phyloP scores from a whole-genome alignment of 2,329 filamentous ascomycete genomes.

The Exophiala spinifera region DNA sequence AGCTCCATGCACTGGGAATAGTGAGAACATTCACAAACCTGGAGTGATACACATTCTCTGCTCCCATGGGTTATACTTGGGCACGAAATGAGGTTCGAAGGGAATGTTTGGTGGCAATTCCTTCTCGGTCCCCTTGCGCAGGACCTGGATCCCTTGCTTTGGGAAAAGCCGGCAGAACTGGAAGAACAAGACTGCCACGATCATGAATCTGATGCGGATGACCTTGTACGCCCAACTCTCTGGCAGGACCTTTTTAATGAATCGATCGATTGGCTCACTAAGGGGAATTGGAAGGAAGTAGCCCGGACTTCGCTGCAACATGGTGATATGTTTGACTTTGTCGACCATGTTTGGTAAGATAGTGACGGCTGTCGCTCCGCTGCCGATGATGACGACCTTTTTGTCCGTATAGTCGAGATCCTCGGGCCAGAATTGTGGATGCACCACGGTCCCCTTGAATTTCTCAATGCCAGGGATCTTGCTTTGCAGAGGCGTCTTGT shows the following conservation, averaged over 20 bases:
- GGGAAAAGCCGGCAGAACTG: conserved; percentile 27
- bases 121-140: conserved; percentile 23
- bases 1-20: neutral
- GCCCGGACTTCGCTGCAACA: conserved; percentile 75
- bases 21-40: conserved; percentile 9
- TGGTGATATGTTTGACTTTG: conserved; percentile 65
- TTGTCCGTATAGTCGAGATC: conserved; percentile 64
- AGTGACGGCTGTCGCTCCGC: conserved; percentile 76
- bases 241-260: conserved; percentile 24
- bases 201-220: conserved; percentile 24
- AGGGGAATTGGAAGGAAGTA: conserved; percentile 54
- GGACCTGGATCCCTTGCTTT: conserved; percentile 13
- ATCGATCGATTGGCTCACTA: conserved; percentile 18
- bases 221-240: conserved; percentile 19
- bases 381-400: conserved; percentile 69
- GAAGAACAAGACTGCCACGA: conserved; percentile 24
- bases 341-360: conserved; percentile 68
- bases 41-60: conserved; percentile 67
- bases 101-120: conserved; percentile 39
- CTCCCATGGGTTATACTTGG: conserved; percentile 65
- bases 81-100: conserved; percentile 57
- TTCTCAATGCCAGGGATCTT: conserved; percentile 64
- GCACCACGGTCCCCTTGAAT: conserved; percentile 62
- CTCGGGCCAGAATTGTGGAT: conserved; percentile 75
- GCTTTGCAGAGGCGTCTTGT: conserved; percentile 59